These are phyloP conservation scores for Exophiala spinifera DNA, from an alignment of 2,329 filamentous ascomycete genomes.

Conservation along the genomic window DNA sequence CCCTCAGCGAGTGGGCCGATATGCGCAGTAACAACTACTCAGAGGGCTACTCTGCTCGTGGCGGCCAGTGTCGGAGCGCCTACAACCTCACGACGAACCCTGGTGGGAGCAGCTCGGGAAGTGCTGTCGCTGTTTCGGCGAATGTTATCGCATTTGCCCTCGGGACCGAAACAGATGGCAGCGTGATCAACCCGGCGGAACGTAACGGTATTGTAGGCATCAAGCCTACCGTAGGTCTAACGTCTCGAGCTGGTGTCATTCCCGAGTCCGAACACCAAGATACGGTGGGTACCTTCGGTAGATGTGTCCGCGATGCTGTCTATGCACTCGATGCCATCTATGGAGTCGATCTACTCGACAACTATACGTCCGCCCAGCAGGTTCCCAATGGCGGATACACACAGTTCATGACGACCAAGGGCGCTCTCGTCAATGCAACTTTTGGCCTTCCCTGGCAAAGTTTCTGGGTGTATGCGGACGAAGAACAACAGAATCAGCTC, in stretches of 20 bases:
- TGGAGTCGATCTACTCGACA: slow-evolving; percentile 61
- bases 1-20: slow-evolving; percentile 70
- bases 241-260: slow-evolving; percentile 61
- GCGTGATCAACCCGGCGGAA: slow-evolving; percentile 69
- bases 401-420: slow-evolving; percentile 54
- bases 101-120: slow-evolving; percentile 66
- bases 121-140: slow-evolving; percentile 61
- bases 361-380: slow-evolving; percentile 61
- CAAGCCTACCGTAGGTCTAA: slow-evolving; percentile 72
- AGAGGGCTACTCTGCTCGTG: slow-evolving; percentile 63
- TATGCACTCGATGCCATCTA: slow-evolving; percentile 67
- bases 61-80: slow-evolving; percentile 62
- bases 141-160: slow-evolving; percentile 60
- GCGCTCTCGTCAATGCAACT: slow-evolving; percentile 56
- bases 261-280: slow-evolving; percentile 68
- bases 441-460: slow-evolving; percentile 71
- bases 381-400: slow-evolving; percentile 57
- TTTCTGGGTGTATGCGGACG: slow-evolving; percentile 64
- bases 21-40: slow-evolving; percentile 66
- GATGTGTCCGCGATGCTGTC: slow-evolving; percentile 66
- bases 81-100: slow-evolving; percentile 69
- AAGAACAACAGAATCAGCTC: slow-evolving; percentile 55
- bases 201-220: slow-evolving; percentile 68
- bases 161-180: slow-evolving; percentile 72
- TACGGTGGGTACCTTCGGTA: slow-evolving; percentile 64